These are phyloP conservation scores for Periconia sp. DNA, from an alignment of 2,329 filamentous ascomycete genomes.

Conservation along the genomic window DNA sequence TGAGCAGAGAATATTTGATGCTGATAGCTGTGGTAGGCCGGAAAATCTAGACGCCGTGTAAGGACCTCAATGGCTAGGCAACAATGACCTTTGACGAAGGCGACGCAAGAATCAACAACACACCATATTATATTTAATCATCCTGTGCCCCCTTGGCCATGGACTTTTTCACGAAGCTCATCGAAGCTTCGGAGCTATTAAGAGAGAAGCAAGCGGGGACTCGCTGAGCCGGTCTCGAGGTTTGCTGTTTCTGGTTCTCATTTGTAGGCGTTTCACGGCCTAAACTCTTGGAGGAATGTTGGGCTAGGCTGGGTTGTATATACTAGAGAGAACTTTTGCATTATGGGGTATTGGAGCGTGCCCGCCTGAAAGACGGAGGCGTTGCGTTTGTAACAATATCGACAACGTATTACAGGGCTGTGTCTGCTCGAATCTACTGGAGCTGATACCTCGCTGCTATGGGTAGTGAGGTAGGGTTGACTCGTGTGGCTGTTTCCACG, in stretches of 20 bases:
- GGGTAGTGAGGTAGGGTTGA: no score
- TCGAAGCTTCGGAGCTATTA: conserved; percentile 7
- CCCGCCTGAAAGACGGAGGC: conserved; percentile 12
- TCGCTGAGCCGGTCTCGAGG: conserved; percentile 25
- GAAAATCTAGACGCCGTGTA: conserved; percentile 4
- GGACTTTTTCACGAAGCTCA: conserved; percentile 4
- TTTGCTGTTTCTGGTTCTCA: conserved; percentile 6
- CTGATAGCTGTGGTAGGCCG: conserved; percentile 10
- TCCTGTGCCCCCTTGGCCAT: conserved; percentile 5
- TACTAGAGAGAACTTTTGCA: conserved; percentile 40
- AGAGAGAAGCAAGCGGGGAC: conserved; percentile 13
- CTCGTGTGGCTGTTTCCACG: no score
- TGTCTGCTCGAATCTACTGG: no score
- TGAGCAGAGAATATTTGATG: not conserved
- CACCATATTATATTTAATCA: conserved; percentile 13
- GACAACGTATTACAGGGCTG: no score
- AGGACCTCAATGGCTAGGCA: not conserved
- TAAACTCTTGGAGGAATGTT: conserved; percentile 11
- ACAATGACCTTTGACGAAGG: conserved; percentile 20
- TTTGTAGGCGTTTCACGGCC: conserved; percentile 28
- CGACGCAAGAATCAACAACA: conserved; percentile 5
- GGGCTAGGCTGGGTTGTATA: conserved; percentile 31
- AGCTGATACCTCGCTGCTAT: no score
- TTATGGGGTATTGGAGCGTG: conserved; percentile 31
- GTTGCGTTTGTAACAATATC: conserved; percentile 22